Evolutionary conservation across 257 asterid species (phyloP), one percentile per base, ranked within the genome.

Genomic region (Solanum sitiens): DNA sequence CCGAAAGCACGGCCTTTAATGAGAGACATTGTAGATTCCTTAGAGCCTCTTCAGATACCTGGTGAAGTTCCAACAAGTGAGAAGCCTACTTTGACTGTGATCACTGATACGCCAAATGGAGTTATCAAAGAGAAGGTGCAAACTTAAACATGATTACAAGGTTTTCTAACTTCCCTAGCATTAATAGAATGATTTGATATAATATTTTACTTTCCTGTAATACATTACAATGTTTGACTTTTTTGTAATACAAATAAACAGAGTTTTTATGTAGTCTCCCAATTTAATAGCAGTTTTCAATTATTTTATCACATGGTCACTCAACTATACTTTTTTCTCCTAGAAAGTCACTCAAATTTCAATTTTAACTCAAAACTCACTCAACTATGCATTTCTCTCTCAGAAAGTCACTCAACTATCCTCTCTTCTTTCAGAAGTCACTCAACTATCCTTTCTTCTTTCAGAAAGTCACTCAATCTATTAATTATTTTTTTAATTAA

Each of bases 1-100:
- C 98, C 99, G 0, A 96, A 96, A 91, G 98, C 98, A 2, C 91
- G 99, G 84, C 99, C 99, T 11, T 86, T 96, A 1, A 96, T 96
- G 99, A 87, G 99, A 37, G 99, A 96, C 86, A 94, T 96, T 35
- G 99, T 96, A 2, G 98, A 95, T 83, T 92, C 98, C 2, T 86
- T 96, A 87, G 98, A 96, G 90, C 99, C 98, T 86, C 99, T 96
- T 40, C 98, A 94, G 87, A 90, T 84, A 83, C 88, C 93, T 65
- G 40, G 39, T 37, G 92, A 91, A 25, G 88, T 40, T 75, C 73
- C 90, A 5, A 86, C 91, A 47, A 80, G 27, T 87, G 91, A 89
- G 47, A 89, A 89, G 87, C 85, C 92, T 68, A 90, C 91, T 80
- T 75, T 92, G 89, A 93, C 93, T 53, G 92, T 94, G 88, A 90